Evolutionary conservation across 192 early-diverging fungal genomes (phyloP).

Genomic region (Entomortierella chlamydospora): DNA sequence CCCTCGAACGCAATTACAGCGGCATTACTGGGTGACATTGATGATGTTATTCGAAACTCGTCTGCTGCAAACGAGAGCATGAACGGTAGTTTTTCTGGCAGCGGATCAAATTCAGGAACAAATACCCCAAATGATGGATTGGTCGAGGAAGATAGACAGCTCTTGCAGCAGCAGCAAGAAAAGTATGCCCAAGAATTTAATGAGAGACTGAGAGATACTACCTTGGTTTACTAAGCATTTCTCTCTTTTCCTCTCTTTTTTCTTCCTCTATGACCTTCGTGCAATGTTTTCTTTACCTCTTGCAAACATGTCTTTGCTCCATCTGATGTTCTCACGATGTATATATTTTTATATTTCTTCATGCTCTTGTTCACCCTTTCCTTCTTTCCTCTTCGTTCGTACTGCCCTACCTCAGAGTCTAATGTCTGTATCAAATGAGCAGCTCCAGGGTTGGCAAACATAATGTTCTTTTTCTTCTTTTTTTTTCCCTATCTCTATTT

Average conservation of each 20-base stretch:
- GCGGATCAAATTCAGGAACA: conserved; percentile 20
- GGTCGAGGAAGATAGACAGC: conserved; percentile 18
- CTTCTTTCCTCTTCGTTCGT: too few species aligned
- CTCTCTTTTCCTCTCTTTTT: background rate
- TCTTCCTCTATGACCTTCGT: too few species aligned
- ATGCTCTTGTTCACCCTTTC: too few species aligned
- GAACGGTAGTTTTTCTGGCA: background rate
- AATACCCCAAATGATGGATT: conserved; percentile 45
- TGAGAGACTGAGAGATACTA: conserved; percentile 22
- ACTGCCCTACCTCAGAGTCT: too few species aligned
- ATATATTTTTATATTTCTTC: too few species aligned
- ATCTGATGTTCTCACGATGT: too few species aligned
- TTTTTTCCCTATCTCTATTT: too few species aligned
- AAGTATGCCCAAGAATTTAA: conserved; percentile 33
- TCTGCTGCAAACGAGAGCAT: background rate
- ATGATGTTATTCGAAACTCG: conserved; percentile 32
- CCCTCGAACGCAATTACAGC: conserved; percentile 44
- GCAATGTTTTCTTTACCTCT: too few species aligned
- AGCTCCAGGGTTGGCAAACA: too few species aligned
- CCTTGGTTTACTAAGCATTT: conserved; percentile 9
- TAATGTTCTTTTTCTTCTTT: too few species aligned
- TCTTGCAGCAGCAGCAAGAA: conserved; percentile 40
- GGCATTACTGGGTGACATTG: conserved; percentile 39
- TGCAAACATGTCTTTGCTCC: too few species aligned
- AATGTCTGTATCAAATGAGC: too few species aligned